A percentile compares a stretch with the other conserved stretches of the same genome.
These are phyloP conservation scores for Candida glaebosa DNA, from an alignment of 805 yeast species.

Conservation along the genomic window DNA sequence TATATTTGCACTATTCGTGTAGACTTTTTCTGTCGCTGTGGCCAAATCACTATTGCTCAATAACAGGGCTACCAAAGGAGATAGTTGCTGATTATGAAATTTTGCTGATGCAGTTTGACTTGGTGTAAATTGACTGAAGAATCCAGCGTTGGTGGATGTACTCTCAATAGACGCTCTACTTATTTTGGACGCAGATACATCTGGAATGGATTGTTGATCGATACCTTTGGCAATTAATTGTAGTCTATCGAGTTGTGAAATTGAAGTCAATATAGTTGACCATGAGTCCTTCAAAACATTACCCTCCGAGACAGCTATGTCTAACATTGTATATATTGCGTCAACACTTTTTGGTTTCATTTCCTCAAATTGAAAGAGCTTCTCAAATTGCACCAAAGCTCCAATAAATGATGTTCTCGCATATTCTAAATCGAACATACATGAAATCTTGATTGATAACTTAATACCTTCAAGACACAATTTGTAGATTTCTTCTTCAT, in stretches of 20 bases:
- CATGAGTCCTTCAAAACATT: slow-evolving; percentile 66
- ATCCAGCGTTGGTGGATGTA: slow-evolving; percentile 37
- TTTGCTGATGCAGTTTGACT: slow-evolving; percentile 67
- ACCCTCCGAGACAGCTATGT: slow-evolving; percentile 79
- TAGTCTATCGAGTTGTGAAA: slow-evolving; percentile 88
- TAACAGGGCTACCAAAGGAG: slow-evolving; percentile 52
- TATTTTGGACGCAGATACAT: slow-evolving; percentile 74
- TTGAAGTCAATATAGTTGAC: slow-evolving; percentile 75
- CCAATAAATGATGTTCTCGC: slow-evolving; percentile 88
- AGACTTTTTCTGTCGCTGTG: slow-evolving; percentile 82
- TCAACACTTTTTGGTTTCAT: slow-evolving; percentile 75
- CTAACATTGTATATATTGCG: slow-evolving; percentile 72
- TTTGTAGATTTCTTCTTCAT: slow-evolving; percentile 65
- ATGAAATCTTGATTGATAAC: slow-evolving; percentile 75
- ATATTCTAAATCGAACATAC: slow-evolving; percentile 76
- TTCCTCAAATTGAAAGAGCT: slow-evolving; percentile 73
- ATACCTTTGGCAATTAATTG: slow-evolving; percentile 86
- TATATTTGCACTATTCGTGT: slow-evolving; percentile 74
- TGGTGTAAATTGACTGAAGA: slow-evolving; percentile 54
- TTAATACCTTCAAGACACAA: slow-evolving; percentile 82
- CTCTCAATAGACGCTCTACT: slow-evolving; percentile 54
- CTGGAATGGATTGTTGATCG: slow-evolving; percentile 81
- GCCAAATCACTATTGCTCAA: slow-evolving; percentile 66
- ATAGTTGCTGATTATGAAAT: slow-evolving; percentile 66
- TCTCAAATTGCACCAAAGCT: slow-evolving; percentile 83